Percentiles rank a stretch among this genome's conserved stretches.
phyloP scores from a whole-genome alignment of 495 filamentous ascomycete species.

The Hypomontagnella submonticulosa region DNA sequence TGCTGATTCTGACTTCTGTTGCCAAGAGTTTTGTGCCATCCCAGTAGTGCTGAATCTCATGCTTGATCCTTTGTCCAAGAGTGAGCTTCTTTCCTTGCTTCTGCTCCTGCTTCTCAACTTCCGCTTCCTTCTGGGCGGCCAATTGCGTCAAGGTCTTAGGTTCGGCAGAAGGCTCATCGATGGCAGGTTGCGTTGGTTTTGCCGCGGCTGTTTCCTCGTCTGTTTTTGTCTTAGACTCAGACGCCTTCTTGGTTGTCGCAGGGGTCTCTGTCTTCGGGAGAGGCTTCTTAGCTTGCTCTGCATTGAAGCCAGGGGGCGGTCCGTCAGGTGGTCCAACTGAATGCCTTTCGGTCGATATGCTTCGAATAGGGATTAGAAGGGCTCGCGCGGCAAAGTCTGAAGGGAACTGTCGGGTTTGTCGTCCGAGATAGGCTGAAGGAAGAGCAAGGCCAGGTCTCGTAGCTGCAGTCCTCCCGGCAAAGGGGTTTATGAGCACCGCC shows the following conservation, averaged over 20 bases:
- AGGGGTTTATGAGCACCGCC: slow-evolving; percentile 66
- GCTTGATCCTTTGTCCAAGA: slow-evolving; percentile 89
- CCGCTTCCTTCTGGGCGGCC: slow-evolving; percentile 49
- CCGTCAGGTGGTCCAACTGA: slow-evolving; percentile 61
- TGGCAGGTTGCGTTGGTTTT: slow-evolving; percentile 26
- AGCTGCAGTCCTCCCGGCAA: slow-evolving; percentile 54
- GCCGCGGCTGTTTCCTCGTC: slow-evolving; percentile 50
- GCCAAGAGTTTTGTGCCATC: slow-evolving; percentile 98
- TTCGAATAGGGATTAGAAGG: slow-evolving; percentile 71
- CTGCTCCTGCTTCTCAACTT: slow-evolving; percentile 75
- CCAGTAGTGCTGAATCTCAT: slow-evolving; percentile 94
- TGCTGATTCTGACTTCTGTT: slow-evolving; percentile 92
- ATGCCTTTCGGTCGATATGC: slow-evolving; percentile 76
- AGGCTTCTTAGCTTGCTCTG: slow-evolving; percentile 90
- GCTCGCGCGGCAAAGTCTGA: slow-evolving; percentile 71
- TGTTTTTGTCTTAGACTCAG: slow-evolving; percentile 48
- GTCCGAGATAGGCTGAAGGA: slow-evolving; percentile 46
- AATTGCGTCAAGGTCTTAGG: slow-evolving; percentile 48
- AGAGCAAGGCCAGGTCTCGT: slow-evolving; percentile 34
- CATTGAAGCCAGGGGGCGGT: slow-evolving; percentile 94
- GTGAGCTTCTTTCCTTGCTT: slow-evolving; percentile 79
- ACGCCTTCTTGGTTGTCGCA: slow-evolving; percentile 51
- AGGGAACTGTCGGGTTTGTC: slow-evolving; percentile 55
- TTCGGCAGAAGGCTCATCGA: slow-evolving; percentile 37
- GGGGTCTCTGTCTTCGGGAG: slow-evolving; percentile 63